Conservation (phyloP, 78 protist genomes). For the Dictyostelium brefeldianum region DNA sequence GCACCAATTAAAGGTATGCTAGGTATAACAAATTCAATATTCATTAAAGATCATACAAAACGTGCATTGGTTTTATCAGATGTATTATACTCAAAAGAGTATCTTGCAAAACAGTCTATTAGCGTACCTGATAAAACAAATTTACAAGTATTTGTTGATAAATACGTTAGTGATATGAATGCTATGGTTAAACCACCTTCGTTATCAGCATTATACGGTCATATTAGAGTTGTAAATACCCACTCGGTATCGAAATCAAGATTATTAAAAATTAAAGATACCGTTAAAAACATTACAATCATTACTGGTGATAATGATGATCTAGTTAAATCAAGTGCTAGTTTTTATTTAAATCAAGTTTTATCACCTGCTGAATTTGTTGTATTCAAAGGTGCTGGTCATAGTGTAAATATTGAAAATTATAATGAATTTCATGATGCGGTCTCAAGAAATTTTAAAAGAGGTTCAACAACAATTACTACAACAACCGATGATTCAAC, state of each 20-base stretch:
- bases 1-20: conserved; percentile 31
- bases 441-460: conserved; percentile 36
- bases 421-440: conserved; percentile 61
- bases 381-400: conserved; percentile 59
- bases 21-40: not conserved
- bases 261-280: conserved; percentile 3
- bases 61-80: conserved; percentile 8
- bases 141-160: conserved; percentile 4
- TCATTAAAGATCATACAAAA: not conserved
- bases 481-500: too few relatives aligned
- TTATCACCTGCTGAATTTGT: conserved; percentile 55
- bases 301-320: conserved; percentile 66
- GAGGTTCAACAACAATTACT: not conserved
- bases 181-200: not conserved
- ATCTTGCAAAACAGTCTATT: not conserved
- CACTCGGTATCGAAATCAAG: conserved; percentile 30
- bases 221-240: conserved; percentile 46
- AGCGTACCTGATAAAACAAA: not conserved
- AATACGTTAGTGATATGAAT: not conserved
- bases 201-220: conserved; percentile 22
- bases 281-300: not conserved
- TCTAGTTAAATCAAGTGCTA: conserved; percentile 33
- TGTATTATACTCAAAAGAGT: conserved; percentile 35
- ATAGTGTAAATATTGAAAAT: conserved; percentile 64
- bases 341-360: conserved; percentile 8